Conservation (phyloP, 192 early-diverging fungal genomes). For the Backusella psychrophila region DNA sequence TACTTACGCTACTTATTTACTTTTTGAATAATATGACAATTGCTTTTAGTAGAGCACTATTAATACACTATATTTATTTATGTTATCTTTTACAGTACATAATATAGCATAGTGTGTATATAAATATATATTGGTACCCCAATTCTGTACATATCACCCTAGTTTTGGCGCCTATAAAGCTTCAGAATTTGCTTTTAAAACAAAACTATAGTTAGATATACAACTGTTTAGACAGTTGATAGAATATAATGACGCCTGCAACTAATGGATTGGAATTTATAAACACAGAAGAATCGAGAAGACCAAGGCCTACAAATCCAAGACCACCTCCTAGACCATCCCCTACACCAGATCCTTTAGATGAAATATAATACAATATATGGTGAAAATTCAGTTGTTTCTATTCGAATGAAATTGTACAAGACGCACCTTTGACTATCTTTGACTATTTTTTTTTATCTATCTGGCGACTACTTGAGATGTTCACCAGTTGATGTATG, state of each 20-base stretch:
- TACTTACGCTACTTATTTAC: not conserved
- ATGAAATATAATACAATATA: not conserved
- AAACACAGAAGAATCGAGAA: not conserved
- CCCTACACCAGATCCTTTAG: not conserved
- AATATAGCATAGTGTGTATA: not conserved
- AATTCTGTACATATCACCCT: not conserved
- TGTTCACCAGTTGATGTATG: not conserved
- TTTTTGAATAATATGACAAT: not conserved
- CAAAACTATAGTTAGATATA: not conserved
- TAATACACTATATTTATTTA: not conserved
- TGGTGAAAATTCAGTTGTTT: not conserved
- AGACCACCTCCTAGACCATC: constrained; percentile 1
- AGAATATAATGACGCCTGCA: not conserved
- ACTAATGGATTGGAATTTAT: not conserved
- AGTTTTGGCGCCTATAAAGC: not conserved
- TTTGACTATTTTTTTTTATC: not conserved
- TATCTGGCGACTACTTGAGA: not conserved
- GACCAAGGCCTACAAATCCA: constrained; percentile 4
- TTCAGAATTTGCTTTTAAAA: not conserved
- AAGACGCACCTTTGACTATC: not conserved
- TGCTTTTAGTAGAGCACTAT: not conserved
- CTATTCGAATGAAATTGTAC: not conserved
- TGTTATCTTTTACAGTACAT: not conserved
- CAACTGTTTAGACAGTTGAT: not conserved
- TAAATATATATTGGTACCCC: not conserved